Conservation (phyloP, 805 yeast genomes). For the Blastobotrys americana region DNA sequence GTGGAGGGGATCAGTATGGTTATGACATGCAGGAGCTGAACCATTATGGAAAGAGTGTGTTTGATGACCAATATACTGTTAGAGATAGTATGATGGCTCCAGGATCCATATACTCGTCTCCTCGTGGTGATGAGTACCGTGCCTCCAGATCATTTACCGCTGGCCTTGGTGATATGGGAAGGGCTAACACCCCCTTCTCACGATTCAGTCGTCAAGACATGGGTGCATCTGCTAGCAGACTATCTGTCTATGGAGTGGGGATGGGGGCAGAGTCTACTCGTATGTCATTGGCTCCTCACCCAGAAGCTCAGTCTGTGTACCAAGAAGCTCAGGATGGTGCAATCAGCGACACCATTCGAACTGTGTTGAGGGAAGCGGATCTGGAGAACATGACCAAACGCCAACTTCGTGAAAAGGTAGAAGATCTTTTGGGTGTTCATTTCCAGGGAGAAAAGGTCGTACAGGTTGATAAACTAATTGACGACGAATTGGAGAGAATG, state of each 20-base stretch:
- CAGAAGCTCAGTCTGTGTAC: not conserved
- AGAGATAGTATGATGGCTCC: too few relatives aligned
- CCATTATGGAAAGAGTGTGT: constrained; percentile 5
- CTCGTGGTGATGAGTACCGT: constrained; percentile 8
- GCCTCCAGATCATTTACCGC: constrained; percentile 11
- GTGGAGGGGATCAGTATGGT: constrained; percentile 17
- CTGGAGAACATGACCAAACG: constrained; percentile 32
- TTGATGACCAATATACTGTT: constrained; percentile 9
- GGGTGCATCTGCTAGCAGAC: not conserved
- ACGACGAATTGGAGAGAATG: constrained; percentile 28
- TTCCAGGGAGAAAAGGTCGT: constrained; percentile 27
- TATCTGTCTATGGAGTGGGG: not conserved
- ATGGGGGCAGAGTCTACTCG: too few relatives aligned
- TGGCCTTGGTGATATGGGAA: not conserved
- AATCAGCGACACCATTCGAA: constrained; percentile 27
- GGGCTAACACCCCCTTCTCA: constrained; percentile 1
- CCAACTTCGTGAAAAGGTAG: constrained; percentile 31
- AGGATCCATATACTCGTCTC: constrained; percentile 13
- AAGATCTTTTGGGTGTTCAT: constrained; percentile 30
- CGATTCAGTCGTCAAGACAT: not conserved
- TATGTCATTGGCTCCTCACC: not conserved
- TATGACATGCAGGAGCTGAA: constrained; percentile 24
- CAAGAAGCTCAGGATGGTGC: constrained; percentile 20
- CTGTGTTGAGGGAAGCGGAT: constrained; percentile 28
- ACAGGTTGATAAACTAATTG: constrained; percentile 30